phyloP scores from a whole-genome alignment of 2,329 filamentous ascomycete species.

The Geosmithia flava region DNA sequence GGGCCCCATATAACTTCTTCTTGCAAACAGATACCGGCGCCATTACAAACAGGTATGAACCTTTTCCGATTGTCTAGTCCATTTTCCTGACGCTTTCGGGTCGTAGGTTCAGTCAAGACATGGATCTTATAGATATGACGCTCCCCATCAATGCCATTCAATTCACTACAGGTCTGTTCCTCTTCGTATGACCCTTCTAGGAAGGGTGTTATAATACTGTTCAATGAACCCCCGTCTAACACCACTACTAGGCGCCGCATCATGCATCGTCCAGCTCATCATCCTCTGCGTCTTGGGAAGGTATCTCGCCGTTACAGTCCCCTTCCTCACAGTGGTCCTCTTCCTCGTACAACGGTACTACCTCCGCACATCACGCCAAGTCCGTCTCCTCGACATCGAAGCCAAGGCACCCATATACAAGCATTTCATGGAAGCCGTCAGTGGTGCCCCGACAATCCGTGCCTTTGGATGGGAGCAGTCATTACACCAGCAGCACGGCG shows the following conservation, averaged over 20 bases:
- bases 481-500: constrained; percentile 22
- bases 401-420: constrained; percentile 32
- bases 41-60: no score
- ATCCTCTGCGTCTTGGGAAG: constrained; percentile 8
- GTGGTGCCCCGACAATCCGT: constrained; percentile 33
- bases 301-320: constrained; percentile 8
- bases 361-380: constrained; percentile 36
- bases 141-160: constrained; percentile 13
- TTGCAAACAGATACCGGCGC: constrained; percentile 18
- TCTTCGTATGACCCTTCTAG: neutral
- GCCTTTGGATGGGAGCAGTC: constrained; percentile 21
- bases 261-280: constrained; percentile 10
- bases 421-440: constrained; percentile 35
- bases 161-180: constrained; percentile 9
- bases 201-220: no score
- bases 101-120: constrained; percentile 25
- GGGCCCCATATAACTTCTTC: constrained; percentile 21
- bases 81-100: no score
- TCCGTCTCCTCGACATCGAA: constrained; percentile 39
- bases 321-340: constrained; percentile 2
- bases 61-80: no score
- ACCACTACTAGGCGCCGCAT: neutral
- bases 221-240: no score
- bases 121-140: constrained; percentile 23
- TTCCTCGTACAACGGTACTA: constrained; percentile 18